These are phyloP conservation scores for Rubia yunnanensis DNA, from an alignment of 257 asterid genomes.

Conservation along the genomic window DNA sequence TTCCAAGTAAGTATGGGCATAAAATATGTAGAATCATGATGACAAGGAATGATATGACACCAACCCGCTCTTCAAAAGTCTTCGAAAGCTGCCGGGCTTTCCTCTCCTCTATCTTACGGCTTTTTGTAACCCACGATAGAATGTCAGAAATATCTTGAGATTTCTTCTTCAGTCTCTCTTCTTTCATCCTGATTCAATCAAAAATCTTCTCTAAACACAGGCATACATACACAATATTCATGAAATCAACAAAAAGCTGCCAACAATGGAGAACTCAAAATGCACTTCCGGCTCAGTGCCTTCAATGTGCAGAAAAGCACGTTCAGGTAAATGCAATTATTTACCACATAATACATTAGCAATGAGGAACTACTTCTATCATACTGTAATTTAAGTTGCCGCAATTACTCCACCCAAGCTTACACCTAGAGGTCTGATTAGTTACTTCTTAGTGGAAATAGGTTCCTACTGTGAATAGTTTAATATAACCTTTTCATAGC, in stretches of 20 bases:
- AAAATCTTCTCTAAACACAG: neutral
- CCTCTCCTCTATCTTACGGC: constrained; percentile 75
- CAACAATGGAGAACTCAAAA: neutral
- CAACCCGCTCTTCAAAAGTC: constrained; percentile 88
- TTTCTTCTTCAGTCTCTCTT: constrained; percentile 60
- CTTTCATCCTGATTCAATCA: constrained; percentile 52
- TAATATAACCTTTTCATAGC: neutral
- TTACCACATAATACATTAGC: neutral
- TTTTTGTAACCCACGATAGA: constrained; percentile 70
- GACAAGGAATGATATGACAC: constrained; percentile 7
- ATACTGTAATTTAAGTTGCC: neutral
- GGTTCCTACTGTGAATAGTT: neutral
- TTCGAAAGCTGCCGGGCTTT: constrained; percentile 76
- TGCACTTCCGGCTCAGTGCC: neutral
- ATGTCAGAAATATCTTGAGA: constrained; percentile 72
- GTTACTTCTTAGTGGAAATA: neutral
- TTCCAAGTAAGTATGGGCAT: neutral
- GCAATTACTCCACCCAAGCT: neutral
- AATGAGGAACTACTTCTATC: neutral
- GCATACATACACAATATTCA: neutral
- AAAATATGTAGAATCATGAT: neutral
- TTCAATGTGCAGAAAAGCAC: neutral
- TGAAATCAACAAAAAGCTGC: neutral
- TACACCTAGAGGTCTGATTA: neutral
- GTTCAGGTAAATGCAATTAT: neutral